Percentiles rank a stretch among this genome's conserved stretches.
phyloP scores from a whole-genome alignment of 495 filamentous ascomycete genomes.

The Aspergillus heteromorphus region DNA sequence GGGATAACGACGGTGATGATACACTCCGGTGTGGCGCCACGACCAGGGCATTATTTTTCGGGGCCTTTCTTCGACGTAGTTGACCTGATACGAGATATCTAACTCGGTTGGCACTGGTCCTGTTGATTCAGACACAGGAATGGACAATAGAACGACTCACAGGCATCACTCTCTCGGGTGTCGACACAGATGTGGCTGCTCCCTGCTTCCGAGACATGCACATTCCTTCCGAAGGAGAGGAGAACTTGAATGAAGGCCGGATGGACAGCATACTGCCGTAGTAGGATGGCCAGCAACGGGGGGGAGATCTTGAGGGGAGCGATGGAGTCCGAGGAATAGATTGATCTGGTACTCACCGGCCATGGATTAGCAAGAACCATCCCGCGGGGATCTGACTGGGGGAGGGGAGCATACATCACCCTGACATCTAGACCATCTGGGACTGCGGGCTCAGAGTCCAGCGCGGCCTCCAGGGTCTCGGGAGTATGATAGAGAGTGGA shows the following conservation, averaged over 20 bases:
- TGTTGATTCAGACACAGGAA: background rate
- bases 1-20: background rate
- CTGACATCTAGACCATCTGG: background rate
- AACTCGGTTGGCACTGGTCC: background rate
- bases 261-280: background rate
- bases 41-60: background rate
- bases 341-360: background rate
- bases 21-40: background rate
- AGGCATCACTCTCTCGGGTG: background rate
- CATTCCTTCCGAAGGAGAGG: background rate
- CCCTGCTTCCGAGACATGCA: background rate
- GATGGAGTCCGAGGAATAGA: background rate
- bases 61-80: background rate
- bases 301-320: background rate
- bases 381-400: no score
- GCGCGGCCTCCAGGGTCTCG: background rate
- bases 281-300: background rate
- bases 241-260: background rate
- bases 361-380: background rate
- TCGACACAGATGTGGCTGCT: background rate
- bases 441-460: background rate
- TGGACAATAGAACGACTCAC: background rate
- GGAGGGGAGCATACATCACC: background rate
- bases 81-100: background rate
- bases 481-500: background rate